These are phyloP conservation scores for Neoboletus subvelutipes DNA, from an alignment of 768 basidiomycete species.

Conservation along the genomic window DNA sequence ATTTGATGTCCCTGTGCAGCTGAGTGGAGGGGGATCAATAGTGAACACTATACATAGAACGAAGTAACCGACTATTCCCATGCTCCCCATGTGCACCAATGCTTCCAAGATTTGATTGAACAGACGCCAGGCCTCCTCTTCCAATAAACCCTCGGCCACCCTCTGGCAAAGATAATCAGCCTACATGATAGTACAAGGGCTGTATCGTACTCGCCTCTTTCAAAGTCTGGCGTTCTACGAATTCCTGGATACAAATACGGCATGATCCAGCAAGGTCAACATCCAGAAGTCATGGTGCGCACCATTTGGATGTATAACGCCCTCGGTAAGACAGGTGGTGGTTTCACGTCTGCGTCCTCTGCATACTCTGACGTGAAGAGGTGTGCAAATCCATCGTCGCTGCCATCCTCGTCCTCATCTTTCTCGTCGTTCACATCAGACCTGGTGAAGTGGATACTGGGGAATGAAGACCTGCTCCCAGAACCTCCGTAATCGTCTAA, in stretches of 20 bases:
- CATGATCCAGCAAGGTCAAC: neutral
- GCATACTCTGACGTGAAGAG: slow-evolving; percentile 35
- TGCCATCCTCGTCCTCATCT: slow-evolving; percentile 44
- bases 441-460: slow-evolving; percentile 78
- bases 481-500: slow-evolving; percentile 57
- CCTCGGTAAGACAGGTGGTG: slow-evolving; percentile 37
- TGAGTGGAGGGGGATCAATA: slow-evolving; percentile 22
- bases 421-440: slow-evolving; percentile 41
- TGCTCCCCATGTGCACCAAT: slow-evolving; percentile 81
- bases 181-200: neutral
- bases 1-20: slow-evolving; percentile 87
- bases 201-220: slow-evolving; percentile 55
- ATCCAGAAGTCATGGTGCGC: slow-evolving; percentile 3
- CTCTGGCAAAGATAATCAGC: slow-evolving; percentile 40
- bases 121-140: slow-evolving; percentile 86
- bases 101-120: slow-evolving; percentile 91
- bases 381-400: slow-evolving; percentile 41
- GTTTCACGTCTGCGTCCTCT: slow-evolving; percentile 34
- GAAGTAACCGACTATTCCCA: slow-evolving; percentile 69
- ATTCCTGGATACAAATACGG: slow-evolving; percentile 53
- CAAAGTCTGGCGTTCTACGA: slow-evolving; percentile 87
- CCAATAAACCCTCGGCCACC: slow-evolving; percentile 75
- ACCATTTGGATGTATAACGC: slow-evolving; percentile 97
- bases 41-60: neutral
- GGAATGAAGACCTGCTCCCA: slow-evolving; percentile 63